These are phyloP conservation scores for Dimocarpus longan DNA, from an alignment of 345 rosid genomes.

Conservation along the genomic window DNA sequence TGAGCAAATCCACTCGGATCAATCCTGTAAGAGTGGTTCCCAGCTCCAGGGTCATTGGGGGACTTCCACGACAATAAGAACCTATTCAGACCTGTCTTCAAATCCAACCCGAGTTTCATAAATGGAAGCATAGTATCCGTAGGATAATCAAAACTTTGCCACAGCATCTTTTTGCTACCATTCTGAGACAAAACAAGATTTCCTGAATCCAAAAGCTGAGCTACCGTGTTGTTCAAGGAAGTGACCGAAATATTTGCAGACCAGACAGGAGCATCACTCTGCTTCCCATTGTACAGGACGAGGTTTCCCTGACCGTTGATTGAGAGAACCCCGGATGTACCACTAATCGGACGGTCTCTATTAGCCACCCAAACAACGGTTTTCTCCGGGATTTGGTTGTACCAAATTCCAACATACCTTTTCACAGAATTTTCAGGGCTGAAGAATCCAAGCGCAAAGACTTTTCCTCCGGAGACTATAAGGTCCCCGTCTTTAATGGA, in stretches of 20 bases:
- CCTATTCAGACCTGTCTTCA: constrained; percentile 35
- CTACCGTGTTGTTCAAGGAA: constrained; percentile 23
- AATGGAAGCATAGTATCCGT: constrained; percentile 58
- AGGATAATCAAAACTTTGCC: constrained; percentile 85
- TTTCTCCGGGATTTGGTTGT: constrained; percentile 39
- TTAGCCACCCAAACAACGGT: constrained; percentile 91
- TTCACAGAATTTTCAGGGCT: constrained; percentile 47
- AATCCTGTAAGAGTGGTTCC: constrained; percentile 43
- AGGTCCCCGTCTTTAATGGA: constrained; percentile 45
- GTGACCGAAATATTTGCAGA: constrained; percentile 43
- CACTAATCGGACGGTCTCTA: constrained; percentile 54
- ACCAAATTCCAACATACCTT: constrained; percentile 84
- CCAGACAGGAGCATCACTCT: constrained; percentile 44
- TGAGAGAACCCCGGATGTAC: constrained; percentile 45
- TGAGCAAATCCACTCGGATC: constrained; percentile 56
- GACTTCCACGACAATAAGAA: constrained; percentile 57
- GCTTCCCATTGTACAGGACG: constrained; percentile 29
- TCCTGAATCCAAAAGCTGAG: constrained; percentile 62
- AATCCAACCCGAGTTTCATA: constrained; percentile 66
- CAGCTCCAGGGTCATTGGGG: constrained; percentile 47
- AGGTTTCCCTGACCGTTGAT: constrained; percentile 48
- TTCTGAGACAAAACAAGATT: constrained; percentile 56
- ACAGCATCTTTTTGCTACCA: constrained; percentile 26
- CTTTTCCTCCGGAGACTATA: constrained; percentile 39
- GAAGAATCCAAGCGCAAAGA: constrained; percentile 66